Conservation (phyloP, 2,329 filamentous ascomycete species). For the Claviceps monticola region DNA sequence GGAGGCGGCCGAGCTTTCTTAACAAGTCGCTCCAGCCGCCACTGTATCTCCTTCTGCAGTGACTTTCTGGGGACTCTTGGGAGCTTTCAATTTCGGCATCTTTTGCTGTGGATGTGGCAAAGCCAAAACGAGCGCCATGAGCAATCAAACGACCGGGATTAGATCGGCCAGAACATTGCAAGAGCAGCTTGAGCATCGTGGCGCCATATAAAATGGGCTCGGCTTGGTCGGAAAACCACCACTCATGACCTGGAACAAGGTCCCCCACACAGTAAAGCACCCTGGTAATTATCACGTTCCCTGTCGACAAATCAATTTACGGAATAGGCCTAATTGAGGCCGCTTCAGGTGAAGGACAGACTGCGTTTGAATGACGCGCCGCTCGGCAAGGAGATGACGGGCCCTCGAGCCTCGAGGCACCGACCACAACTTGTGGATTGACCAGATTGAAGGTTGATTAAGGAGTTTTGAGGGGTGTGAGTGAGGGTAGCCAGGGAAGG, state of each 20-base stretch:
- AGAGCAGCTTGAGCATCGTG: not conserved
- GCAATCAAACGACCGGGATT: not conserved
- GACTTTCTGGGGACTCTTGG: not conserved
- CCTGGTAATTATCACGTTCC: not conserved
- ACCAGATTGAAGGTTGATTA: not conserved
- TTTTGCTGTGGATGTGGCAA: not conserved
- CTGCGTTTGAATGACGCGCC: not conserved
- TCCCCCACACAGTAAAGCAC: not conserved
- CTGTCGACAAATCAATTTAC: not conserved
- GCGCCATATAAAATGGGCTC: not conserved
- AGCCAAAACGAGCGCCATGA: not conserved
- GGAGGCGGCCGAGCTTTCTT: conserved; percentile 2
- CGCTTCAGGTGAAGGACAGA: not conserved
- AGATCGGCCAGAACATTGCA: not conserved
- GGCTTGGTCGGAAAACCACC: not conserved
- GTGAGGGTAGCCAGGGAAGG: not conserved
- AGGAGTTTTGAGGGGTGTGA: not conserved
- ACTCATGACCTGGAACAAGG: not conserved
- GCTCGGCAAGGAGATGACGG: not conserved
- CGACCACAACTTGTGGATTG: not conserved
- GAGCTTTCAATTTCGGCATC: not conserved
- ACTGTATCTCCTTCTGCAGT: conserved; percentile 2
- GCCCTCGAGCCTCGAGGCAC: not conserved
- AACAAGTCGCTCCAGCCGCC: conserved; percentile 1
- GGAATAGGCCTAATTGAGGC: not conserved